Evolutionary conservation across 2,329 filamentous ascomycete species (phyloP), one percentile per base, ranked within the genome.

Genomic region (Diplodia mutila): DNA sequence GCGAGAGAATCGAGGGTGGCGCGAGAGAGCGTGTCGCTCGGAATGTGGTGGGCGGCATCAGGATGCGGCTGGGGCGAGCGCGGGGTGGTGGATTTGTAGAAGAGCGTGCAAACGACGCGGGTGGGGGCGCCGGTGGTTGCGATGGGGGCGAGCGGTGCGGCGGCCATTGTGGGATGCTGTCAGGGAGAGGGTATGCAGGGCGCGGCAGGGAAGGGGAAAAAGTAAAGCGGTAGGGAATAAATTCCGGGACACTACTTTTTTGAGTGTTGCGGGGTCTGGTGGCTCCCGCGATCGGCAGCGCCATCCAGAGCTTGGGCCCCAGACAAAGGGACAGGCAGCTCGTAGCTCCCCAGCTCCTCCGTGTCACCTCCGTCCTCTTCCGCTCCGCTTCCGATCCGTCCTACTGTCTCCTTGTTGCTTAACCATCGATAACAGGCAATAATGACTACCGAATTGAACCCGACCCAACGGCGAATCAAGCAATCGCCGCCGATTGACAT

Each of bases 11-110:
- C 73, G 61, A 77, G 72, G 4, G 76, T 75, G 2, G 73, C 75
- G 23, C 73, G 69, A n/a, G 76, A 76, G 46, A 77, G 75, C 32
- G 69, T 67, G 65, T 74, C 77, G 68, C 67, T 68, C 12, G 74
- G 75, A 46, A 69, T 76, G 65, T 78, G 76, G 18, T 78, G 76
- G 0, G 81, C 79, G 32, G 80, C 77, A 70, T 85, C 83, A 65
- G 83, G 80, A 70, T 85, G 84, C 42, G 59, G 42, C 42, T 48
- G 59, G 27, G 59, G 59, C 18, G 59, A 63, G 59, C 59, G 59
- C 48, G 52, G 64, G 39, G 81, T 75, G 74, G 83, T 80, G 72
- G 67, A 37, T 65, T 76, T 76, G 75, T 78, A 78, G 73, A 79
- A 79, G 70, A 79, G 75, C 9, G 78, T 79, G 27, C 77, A 76